These are phyloP conservation scores for Colletotrichum viniferum DNA, from an alignment of 2,329 filamentous ascomycete species.

Conservation along the genomic window DNA sequence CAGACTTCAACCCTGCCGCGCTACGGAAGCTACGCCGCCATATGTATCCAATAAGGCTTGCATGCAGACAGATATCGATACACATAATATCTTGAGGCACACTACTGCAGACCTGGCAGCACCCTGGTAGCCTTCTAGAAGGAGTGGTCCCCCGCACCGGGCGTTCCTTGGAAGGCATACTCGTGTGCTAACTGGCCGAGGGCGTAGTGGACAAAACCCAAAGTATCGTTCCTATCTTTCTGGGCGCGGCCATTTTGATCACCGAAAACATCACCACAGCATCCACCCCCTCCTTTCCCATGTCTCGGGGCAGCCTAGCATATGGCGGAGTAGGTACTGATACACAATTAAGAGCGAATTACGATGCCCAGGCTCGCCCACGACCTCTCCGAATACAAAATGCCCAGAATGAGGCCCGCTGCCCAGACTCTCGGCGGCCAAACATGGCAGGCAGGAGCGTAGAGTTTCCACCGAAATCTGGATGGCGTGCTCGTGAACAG, in stretches of 20 bases:
- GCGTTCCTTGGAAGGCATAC: not conserved
- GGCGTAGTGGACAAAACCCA: not conserved
- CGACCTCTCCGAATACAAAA: not conserved
- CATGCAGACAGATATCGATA: not conserved
- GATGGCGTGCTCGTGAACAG: constrained; percentile 13
- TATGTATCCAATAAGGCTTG: not conserved
- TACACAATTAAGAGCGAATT: not conserved
- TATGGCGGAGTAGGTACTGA: not conserved
- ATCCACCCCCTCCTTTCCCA: not conserved
- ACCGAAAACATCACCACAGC: constrained; percentile 6
- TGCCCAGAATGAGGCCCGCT: constrained; percentile 19
- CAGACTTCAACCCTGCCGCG: not conserved
- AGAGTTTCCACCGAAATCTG: constrained; percentile 3
- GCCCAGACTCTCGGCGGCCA: constrained; percentile 16
- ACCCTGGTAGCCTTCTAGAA: constrained; percentile 17
- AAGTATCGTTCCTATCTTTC: constrained; percentile 8
- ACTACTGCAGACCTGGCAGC: constrained; percentile 1
- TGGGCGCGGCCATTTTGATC: constrained; percentile 1
- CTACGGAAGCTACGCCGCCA: not conserved
- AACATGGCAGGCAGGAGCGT: constrained; percentile 15
- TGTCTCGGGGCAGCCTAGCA: constrained; percentile 6
- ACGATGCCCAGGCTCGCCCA: constrained; percentile 1
- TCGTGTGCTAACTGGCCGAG: not conserved
- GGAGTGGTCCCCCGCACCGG: constrained; percentile 4
- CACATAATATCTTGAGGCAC: not conserved